Evolutionary conservation across 1,284 basidiomycete species (phyloP), one percentile per base, ranked within the genome.

Genomic region (Sporisorium graminicola): DNA sequence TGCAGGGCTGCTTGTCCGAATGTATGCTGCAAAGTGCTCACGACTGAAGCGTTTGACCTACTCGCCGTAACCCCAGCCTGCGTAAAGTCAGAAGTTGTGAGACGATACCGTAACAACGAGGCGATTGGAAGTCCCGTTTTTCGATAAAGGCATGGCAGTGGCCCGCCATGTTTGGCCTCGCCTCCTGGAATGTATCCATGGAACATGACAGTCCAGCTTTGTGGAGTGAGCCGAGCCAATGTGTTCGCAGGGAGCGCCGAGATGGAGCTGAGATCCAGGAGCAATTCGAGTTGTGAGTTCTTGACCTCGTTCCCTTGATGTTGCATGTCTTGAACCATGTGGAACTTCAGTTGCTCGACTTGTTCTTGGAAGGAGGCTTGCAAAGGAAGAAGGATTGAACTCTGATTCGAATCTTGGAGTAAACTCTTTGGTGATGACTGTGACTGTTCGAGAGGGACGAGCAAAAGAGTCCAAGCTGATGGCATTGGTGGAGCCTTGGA

Each of bases 91-190:
- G 22, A 24, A 20, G 29, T 20, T 18, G 20, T 46, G 3, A 58
- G 20, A n/a, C 18, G 2, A 24, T 65, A 72, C 1, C 69, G 43
- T 4, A 72, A 7, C 44, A 55, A 37, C 4, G 59, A 63, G 7
- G 31, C 69, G 24, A 72, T 72, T 0, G 63, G 69, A 46, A 72
- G 56, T 9, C 69, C 69, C 0, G 69, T 72, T 47, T 72, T 44
- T 18, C 58, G 58, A 24, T 37, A 52, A 1, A 65, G 29, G 2
- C 58, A 47, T 1, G 69, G 69, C 27, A 62, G 14, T 6, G 59
- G 46, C 4, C 26, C 22, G 0, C n/a, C 24, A 14, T 22, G 22
- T 2, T 43, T 54, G 5, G 31, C 13, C 6, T 9, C 24, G n/a
- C 16, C 14, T 0, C 27, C 2, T 3, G 18, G 24, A 18, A 31